These are phyloP conservation scores for Sclerotinia nivalis DNA, from an alignment of 2,329 filamentous ascomycete genomes.

Conservation along the genomic window DNA sequence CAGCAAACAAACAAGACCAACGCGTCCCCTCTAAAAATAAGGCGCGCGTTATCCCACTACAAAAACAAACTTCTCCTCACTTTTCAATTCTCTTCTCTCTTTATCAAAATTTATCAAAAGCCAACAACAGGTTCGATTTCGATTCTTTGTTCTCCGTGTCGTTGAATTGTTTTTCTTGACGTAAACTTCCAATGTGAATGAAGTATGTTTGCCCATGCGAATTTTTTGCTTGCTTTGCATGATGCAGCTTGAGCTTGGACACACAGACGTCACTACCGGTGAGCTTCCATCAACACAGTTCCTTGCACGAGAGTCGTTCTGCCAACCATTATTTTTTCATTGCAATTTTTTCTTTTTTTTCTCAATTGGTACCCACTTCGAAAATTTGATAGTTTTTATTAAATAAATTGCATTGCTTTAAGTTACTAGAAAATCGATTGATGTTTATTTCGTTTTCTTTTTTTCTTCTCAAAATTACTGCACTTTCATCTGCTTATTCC, in stretches of 20 bases:
- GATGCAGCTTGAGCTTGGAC: conserved; percentile 19
- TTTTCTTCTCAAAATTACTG: neutral
- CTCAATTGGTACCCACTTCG: conserved; percentile 1
- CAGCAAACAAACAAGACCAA: neutral
- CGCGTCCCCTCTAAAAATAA: neutral
- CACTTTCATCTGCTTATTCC: neutral
- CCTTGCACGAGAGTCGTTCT: conserved; percentile 10
- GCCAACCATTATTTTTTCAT: conserved; percentile 8
- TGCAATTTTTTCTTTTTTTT: neutral
- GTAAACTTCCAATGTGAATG: neutral
- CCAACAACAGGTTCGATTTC: neutral
- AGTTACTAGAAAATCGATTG: neutral
- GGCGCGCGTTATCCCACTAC: neutral
- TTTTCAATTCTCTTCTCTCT: neutral
- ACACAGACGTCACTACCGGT: conserved; percentile 20
- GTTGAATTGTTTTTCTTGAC: neutral
- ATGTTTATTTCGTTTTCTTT: neutral
- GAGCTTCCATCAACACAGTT: conserved; percentile 1
- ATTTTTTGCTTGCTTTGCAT: conserved; percentile 13
- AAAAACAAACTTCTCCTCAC: neutral
- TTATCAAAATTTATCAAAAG: neutral
- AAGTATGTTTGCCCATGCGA: neutral
- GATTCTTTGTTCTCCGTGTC: neutral
- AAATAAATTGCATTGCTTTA: neutral
- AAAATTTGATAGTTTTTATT: neutral